Evolutionary conservation across 2,329 filamentous ascomycete genomes (phyloP).

Genomic region (Rachicladosporium sp.): DNA sequence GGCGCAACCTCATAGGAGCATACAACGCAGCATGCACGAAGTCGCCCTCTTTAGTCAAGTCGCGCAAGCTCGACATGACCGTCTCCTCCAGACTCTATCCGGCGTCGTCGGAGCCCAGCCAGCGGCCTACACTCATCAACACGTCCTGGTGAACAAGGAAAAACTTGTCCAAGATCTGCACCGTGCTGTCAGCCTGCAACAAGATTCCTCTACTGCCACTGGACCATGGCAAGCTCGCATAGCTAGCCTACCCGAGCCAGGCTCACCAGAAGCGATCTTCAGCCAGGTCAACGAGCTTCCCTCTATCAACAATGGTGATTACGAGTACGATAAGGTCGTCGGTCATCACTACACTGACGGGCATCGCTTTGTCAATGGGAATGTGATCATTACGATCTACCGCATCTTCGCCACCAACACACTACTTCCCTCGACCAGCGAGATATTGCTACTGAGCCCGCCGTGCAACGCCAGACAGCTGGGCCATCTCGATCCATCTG

Average conservation of each 20-base stretch:
- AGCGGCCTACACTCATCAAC: conserved; percentile 27
- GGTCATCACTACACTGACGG: conserved; percentile 46
- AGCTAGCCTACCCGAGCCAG: no score
- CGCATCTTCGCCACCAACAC: conserved; percentile 33
- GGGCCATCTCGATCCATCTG: conserved; percentile 42
- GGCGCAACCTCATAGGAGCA: neutral
- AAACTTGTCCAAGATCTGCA: no score
- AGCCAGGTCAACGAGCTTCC: no score
- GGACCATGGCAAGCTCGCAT: no score
- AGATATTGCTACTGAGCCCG: conserved; percentile 19
- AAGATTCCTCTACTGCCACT: no score
- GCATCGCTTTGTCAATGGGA: conserved; percentile 45
- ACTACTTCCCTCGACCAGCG: neutral
- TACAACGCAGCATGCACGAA: conserved; percentile 42
- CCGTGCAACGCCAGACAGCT: conserved; percentile 33
- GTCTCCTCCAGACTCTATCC: conserved; percentile 48
- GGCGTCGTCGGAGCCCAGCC: conserved; percentile 52
- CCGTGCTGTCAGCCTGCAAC: no score
- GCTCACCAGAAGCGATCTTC: no score
- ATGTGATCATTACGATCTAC: conserved; percentile 45
- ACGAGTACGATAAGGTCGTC: conserved; percentile 5
- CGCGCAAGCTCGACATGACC: conserved; percentile 43
- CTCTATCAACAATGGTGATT: no score
- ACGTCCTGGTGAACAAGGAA: conserved; percentile 11
- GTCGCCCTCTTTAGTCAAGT: conserved; percentile 49